Conservation (phyloP, 257 asterid genomes). For the Capsicum chinense region DNA sequence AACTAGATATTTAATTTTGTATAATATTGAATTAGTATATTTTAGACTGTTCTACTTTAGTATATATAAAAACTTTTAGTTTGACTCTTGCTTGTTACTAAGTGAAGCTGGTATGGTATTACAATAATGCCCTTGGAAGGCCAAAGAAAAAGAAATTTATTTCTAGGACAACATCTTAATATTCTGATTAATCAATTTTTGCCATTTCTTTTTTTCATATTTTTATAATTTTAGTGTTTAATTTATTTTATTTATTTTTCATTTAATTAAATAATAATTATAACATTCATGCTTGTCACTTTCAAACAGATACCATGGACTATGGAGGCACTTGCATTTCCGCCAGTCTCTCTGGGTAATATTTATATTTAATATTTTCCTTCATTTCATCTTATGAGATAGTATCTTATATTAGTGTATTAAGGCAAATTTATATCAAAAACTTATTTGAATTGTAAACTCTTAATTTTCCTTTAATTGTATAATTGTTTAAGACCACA, state of each 20-base stretch:
- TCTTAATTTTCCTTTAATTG: no score
- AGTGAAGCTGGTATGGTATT: conserved; percentile 95
- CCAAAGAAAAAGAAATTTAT: conserved; percentile 91
- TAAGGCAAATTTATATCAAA: no score
- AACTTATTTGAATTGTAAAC: no score
- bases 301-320: conserved; percentile 62
- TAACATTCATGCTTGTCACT: background rate
- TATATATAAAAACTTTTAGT: no score
- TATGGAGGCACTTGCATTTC: conserved; percentile 82
- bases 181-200: background rate
- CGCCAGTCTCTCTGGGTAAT: conserved; percentile 93
- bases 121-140: conserved; percentile 92
- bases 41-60: no score
- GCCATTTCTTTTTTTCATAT: background rate
- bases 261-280: background rate
- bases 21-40: no score
- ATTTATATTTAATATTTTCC: background rate
- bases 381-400: no score
- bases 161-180: conserved; percentile 85
- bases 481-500: no score
- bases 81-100: background rate
- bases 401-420: no score
- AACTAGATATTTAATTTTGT: no score
- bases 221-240: no score
- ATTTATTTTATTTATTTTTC: no score